Base-by-base conservation (phyloP, 352 stramenopile species). In the Phytopythium litorale region DNA sequence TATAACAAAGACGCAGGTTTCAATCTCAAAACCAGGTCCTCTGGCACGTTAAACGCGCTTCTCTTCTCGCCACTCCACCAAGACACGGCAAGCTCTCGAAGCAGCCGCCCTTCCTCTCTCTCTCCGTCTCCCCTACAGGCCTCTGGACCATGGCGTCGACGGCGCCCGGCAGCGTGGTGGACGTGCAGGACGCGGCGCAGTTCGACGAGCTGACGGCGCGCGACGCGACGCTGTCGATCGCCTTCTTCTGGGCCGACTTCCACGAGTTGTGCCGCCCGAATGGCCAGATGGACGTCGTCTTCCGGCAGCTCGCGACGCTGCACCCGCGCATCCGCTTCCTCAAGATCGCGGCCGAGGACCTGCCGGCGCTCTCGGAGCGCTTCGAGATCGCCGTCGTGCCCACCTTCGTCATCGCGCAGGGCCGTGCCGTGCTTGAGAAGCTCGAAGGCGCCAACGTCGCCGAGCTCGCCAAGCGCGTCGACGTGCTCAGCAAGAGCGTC, bases 381-480 rank as follows among this genome's bases (percentile, higher is more conserved):
- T 97, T 97, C 64, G 65, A 88, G 64, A 92, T 99, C 52, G 85
- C 86, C 0, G 84, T 97, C 7, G 95, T 99, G 52, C 97, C 97
- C 16, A 98, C 96, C 11, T 97, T 99, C 56, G 71, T 99, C 38
- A 82, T 99, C 35, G 62, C 71, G 23, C 81, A 94, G 60, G 85
- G 84, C 60, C 79, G 73, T 53, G 75, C 73, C 49, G 79, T 92
- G 63, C 73, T 96, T 49, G 84, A 95, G 64, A 91, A 92, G 67
- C 72, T 92, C 33, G 87, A 96, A 50, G 84, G 83, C 63, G 84
- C 86, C 25, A 93, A 93, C 58, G 87, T 96, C 33, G 75, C 84
- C 1, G 84, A 93, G 58, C 72, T 96, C 49, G 87, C 87, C 58
- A 92, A 94, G 67, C 84, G 79, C 52, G 84, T 96, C 33, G 84